Percentiles rank a stretch among this genome's conserved stretches.
These are phyloP conservation scores for Camellia lanceoleosa DNA, from an alignment of 148 eudicot genomes.

Conservation along the genomic window DNA sequence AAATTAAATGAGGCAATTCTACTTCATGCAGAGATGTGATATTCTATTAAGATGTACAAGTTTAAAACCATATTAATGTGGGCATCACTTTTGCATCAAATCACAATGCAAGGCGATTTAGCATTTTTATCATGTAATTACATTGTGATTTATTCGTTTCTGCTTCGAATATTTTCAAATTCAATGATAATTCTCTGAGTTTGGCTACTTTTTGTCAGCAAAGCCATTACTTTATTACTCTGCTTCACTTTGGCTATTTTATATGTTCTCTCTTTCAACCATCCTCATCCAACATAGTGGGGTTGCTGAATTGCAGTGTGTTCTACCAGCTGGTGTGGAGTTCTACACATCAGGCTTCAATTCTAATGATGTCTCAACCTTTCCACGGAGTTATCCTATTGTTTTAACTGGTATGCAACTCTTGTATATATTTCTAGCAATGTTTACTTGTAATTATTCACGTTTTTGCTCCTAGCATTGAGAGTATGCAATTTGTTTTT, in stretches of 20 bases:
- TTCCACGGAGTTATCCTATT: slow-evolving; percentile 93
- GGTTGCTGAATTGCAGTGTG: slow-evolving; percentile 64
- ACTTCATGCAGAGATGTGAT: not conserved
- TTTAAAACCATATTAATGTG: not conserved
- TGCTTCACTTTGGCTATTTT: not conserved
- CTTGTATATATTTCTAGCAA: not conserved
- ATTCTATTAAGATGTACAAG: not conserved
- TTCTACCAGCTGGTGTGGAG: slow-evolving; percentile 93
- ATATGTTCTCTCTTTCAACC: not conserved
- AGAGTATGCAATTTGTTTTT: not conserved
- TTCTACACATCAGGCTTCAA: slow-evolving; percentile 64
- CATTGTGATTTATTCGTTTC: not conserved
- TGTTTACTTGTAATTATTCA: slow-evolving; percentile 4
- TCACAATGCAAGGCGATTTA: not conserved
- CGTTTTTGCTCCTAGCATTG: not conserved
- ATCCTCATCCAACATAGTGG: not conserved
- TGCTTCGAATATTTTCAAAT: not conserved
- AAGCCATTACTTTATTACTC: not conserved
- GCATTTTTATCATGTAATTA: not conserved
- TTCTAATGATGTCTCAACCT: slow-evolving; percentile 50
- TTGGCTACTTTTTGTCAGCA: slow-evolving; percentile 4
- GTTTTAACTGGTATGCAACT: slow-evolving; percentile 74
- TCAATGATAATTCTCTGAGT: slow-evolving; percentile 14
- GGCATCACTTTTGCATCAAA: not conserved
- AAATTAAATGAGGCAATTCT: not conserved